A percentile compares a stretch with the other conserved stretches of the same genome.
These are phyloP conservation scores for Trichophyton schoenleinii DNA, from an alignment of 2,329 filamentous ascomycete genomes.

Conservation along the genomic window DNA sequence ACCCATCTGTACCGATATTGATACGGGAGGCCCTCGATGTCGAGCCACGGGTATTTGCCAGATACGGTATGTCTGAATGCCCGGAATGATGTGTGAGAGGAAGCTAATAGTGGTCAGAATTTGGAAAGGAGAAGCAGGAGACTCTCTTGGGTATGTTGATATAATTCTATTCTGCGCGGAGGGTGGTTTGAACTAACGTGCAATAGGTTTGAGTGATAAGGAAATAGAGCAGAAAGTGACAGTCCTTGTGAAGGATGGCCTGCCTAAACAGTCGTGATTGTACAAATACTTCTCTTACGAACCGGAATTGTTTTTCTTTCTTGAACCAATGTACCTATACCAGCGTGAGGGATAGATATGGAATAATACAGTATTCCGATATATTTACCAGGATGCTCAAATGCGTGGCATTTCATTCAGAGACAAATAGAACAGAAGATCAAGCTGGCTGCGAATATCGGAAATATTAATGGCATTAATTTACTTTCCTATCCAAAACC, in stretches of 20 bases:
- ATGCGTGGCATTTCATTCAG: not conserved
- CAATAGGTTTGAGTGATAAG: constrained; percentile 52
- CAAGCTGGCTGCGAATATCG: not conserved
- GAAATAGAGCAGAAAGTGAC: constrained; percentile 58
- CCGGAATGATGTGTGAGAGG: no score
- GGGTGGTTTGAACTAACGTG: constrained; percentile 9
- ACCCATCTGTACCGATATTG: constrained; percentile 85
- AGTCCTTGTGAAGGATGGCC: constrained; percentile 43
- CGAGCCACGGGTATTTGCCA: constrained; percentile 73
- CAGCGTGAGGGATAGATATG: not conserved
- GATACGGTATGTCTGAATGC: constrained; percentile 56
- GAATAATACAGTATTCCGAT: not conserved
- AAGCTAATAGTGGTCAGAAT: constrained; percentile 35
- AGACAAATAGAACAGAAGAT: not conserved
- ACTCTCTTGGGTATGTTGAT: constrained; percentile 43
- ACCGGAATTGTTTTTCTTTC: constrained; percentile 7
- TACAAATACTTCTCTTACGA: constrained; percentile 3
- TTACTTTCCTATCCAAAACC: not conserved
- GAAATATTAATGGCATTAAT: not conserved
- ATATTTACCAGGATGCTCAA: not conserved
- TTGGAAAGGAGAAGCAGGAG: constrained; percentile 56
- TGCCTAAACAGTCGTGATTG: not conserved
- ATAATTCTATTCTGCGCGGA: not conserved
- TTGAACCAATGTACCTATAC: constrained; percentile 7
- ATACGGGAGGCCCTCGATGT: constrained; percentile 82